Conservation (phyloP, 768 basidiomycete genomes). For the Pulveroboletus sp. region DNA sequence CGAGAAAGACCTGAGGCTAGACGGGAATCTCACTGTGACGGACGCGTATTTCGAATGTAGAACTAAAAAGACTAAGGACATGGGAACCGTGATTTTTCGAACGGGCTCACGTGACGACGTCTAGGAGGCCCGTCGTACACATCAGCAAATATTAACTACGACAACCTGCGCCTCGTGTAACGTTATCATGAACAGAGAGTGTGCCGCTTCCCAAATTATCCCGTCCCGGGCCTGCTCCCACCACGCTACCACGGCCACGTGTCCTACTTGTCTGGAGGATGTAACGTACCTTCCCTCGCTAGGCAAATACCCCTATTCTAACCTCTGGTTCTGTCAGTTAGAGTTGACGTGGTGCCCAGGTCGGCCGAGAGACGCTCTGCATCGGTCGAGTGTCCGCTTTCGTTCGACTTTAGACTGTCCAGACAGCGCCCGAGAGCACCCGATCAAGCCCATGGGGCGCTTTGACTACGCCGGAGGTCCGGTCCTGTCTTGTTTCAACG, state of each 20-base stretch:
- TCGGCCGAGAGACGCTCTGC: constrained; percentile 9
- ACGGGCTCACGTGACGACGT: too few relatives aligned
- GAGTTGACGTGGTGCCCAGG: constrained; percentile 25
- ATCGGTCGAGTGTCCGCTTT: neutral
- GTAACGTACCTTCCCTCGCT: constrained; percentile 2
- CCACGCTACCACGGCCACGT: constrained; percentile 8
- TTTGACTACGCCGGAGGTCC: neutral
- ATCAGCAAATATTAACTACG: too few relatives aligned
- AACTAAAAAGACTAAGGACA: too few relatives aligned
- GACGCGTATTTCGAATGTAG: too few relatives aligned
- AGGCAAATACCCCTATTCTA: constrained; percentile 19
- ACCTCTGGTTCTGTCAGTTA: constrained; percentile 19
- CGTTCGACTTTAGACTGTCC: neutral
- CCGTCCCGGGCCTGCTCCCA: constrained; percentile 18
- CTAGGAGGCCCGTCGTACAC: too few relatives aligned
- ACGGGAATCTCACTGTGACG: too few relatives aligned
- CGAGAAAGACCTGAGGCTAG: too few relatives aligned
- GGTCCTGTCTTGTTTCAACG: constrained; percentile 15
- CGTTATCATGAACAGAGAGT: constrained; percentile 11
- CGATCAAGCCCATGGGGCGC: constrained; percentile 14
- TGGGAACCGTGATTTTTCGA: too few relatives aligned
- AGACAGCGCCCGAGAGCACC: constrained; percentile 10
- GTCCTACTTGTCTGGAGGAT: constrained; percentile 9
- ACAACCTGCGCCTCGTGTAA: constrained; percentile 10
- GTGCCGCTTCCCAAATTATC: constrained; percentile 13